Conservation (phyloP, 75 land plant genomes). For the Selaginella tamariscina region DNA sequence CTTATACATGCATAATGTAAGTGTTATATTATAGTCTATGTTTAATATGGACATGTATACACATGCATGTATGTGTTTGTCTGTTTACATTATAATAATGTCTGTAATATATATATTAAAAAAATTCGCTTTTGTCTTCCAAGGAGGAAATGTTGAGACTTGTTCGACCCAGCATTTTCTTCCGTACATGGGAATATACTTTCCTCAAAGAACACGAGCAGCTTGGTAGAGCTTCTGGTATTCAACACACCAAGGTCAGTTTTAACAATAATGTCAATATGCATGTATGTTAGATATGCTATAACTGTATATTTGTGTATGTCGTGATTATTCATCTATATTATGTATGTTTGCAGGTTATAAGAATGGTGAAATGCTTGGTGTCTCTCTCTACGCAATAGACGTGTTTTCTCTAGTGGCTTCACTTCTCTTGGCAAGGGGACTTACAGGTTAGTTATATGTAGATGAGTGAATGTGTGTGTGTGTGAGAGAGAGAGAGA, state of each 20-base stretch:
- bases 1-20: too few species aligned
- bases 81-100: too few species aligned
- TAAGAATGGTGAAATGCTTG: constrained; percentile 98
- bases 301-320: too few species aligned
- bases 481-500: too few species aligned
- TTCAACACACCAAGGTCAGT: constrained; percentile 44
- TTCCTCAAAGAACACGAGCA: constrained; percentile 96
- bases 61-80: too few species aligned
- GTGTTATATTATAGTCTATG: too few species aligned
- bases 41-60: too few species aligned
- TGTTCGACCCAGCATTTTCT: constrained; percentile 91
- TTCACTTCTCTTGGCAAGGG: constrained; percentile 62
- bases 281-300: not conserved
- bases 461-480: not conserved
- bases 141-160: constrained; percentile 90
- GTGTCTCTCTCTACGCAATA: constrained; percentile 80
- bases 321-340: not conserved
- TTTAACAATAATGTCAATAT: not conserved
- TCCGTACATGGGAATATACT: constrained; percentile 83
- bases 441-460: constrained; percentile 40
- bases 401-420: constrained; percentile 87
- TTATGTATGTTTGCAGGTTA: constrained; percentile 41
- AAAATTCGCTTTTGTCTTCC: constrained; percentile 1
- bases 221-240: constrained; percentile 84
- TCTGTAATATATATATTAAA: not conserved